These are phyloP conservation scores for Pleomassaria siparia DNA, from an alignment of 2,329 filamentous ascomycete genomes.

Conservation along the genomic window DNA sequence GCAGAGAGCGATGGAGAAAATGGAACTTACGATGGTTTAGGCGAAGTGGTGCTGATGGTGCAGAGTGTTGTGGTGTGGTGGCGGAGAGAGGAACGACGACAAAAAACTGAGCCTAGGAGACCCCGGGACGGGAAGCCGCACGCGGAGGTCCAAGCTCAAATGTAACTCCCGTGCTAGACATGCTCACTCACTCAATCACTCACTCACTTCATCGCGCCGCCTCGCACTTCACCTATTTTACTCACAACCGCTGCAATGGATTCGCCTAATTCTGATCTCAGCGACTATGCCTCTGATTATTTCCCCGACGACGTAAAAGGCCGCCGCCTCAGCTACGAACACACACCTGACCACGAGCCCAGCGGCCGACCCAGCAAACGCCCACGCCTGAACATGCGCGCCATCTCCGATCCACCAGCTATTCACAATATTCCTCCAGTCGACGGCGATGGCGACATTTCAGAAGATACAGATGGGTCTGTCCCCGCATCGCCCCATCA, in stretches of 20 bases:
- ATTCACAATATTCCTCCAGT: slow-evolving; percentile 12
- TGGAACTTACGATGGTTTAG: background rate
- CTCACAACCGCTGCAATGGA: slow-evolving; percentile 36
- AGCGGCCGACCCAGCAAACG: slow-evolving; percentile 44
- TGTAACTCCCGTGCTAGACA: background rate
- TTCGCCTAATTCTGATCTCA: slow-evolving; percentile 66
- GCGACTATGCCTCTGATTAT: slow-evolving; percentile 64
- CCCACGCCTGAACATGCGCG: slow-evolving; percentile 38
- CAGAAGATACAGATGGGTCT: slow-evolving; percentile 84
- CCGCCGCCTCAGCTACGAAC: slow-evolving; percentile 50
- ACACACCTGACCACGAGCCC: slow-evolving; percentile 47
- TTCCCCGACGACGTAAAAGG: slow-evolving; percentile 60
- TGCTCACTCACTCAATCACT: background rate
- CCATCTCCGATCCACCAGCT: slow-evolving; percentile 37
- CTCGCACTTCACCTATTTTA: background rate
- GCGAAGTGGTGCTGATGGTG: background rate
- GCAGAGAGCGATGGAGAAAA: background rate
- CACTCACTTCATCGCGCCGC: background rate
- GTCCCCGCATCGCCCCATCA: slow-evolving; percentile 58
- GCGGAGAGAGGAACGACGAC: background rate
- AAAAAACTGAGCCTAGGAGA: slow-evolving; percentile 1
- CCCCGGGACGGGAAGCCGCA: background rate
- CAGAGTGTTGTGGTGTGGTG: background rate
- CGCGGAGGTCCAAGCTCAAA: background rate
- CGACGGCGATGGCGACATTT: slow-evolving; percentile 64